Base-by-base conservation (phyloP, 129 eudicot species). In the Ambrosia artemisiifolia region DNA sequence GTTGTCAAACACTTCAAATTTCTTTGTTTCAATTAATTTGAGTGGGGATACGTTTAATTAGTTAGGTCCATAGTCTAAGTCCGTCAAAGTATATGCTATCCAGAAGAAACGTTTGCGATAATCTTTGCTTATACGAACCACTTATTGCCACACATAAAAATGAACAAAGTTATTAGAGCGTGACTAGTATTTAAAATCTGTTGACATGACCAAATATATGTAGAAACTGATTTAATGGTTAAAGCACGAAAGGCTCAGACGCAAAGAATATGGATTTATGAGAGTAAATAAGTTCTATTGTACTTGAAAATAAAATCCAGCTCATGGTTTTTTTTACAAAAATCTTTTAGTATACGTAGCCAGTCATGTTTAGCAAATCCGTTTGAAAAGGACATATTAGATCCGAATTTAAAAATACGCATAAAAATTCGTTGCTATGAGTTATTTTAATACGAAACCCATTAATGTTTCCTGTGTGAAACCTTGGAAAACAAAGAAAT, bases 11-110 rank as follows among this genome's bases (percentile, higher is more conserved):
- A 7, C 55, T 40, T 71, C 42, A 38, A 40, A 11, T 38, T 54
- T 71, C 75, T 71, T 71, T 13, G 66, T 17, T 70, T 55, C 40
- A 20, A 36, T 71, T 19, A 56, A 36, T 71, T 11, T 17, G 32
- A 6, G 9, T 33, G 49, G 13, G 50, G 74, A 10, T 19, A 40
- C 44, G 9, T 6, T 40, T 7, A 40, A 19, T 33, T 13, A 42
- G 7, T 36, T 70, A 50, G 28, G 65, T 36, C 64, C 64, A 16
- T 50, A 11, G 20, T 9, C 36, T 49, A 69, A 48, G 16, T 17
- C 33, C 46, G 28, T 30, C 30, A 32, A 68, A 47, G 28, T 49
- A 42, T 67, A 67, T 13, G 40, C 6, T 6, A 28, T 16, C 12
- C 46, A 0, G 32, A 8, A 30, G 1, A 7, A 24, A 16, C 11